phyloP scores from a whole-genome alignment of 2,329 filamentous ascomycete genomes.

The Cytospora leucostoma region DNA sequence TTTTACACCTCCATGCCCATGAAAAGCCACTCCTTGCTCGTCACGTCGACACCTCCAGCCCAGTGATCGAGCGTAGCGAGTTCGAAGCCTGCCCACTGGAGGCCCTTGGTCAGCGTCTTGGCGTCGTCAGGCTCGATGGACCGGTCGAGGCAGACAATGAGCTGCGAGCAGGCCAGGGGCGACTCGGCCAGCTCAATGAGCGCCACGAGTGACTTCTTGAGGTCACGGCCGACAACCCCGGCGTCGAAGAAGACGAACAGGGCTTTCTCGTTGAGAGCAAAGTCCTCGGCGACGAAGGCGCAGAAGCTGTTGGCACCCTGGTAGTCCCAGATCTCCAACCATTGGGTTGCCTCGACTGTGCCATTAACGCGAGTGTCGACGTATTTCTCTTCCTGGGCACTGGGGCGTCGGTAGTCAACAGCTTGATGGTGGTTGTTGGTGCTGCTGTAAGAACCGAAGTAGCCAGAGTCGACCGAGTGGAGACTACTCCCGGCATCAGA shows the following conservation, averaged over 20 bases:
- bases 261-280: conserved; percentile 56
- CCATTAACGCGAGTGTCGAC: conserved; percentile 34
- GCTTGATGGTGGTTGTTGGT: conserved; percentile 29
- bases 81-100: conserved; percentile 93
- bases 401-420: conserved; percentile 29
- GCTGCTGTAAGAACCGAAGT: conserved; percentile 31
- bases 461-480: conserved; percentile 26
- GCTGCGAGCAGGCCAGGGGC: conserved; percentile 72
- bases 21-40: conserved; percentile 81
- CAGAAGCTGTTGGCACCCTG: conserved; percentile 80
- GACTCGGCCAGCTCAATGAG: conserved; percentile 84
- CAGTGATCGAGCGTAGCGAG: conserved; percentile 79
- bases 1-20: conserved; percentile 80
- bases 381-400: conserved; percentile 21
- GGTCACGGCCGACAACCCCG: conserved; percentile 68
- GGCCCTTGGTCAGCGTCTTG: conserved; percentile 72
- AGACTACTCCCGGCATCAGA: conserved; percentile 17
- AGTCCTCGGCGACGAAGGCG: conserved; percentile 74
- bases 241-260: conserved; percentile 87
- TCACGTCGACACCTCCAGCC: conserved; percentile 63
- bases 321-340: conserved; percentile 85
- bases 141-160: conserved; percentile 82
- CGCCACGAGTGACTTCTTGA: conserved; percentile 90
- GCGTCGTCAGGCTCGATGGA: conserved; percentile 62
- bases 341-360: conserved; percentile 53